Base-by-base conservation (phyloP, 768 basidiomycete genomes). In the Obba rivulosa region DNA sequence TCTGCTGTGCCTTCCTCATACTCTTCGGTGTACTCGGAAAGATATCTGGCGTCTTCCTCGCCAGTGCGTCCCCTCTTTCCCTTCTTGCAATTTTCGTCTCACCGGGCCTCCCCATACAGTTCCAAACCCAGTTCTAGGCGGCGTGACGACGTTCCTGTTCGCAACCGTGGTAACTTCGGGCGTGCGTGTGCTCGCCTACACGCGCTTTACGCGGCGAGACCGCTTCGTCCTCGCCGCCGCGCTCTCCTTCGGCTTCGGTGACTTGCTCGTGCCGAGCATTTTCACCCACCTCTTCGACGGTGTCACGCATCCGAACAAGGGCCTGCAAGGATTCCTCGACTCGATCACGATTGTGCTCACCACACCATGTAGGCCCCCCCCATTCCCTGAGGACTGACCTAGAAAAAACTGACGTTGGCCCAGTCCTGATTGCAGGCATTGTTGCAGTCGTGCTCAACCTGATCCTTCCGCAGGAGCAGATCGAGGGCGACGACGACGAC, bases 81-180 rank as follows among this genome's bases (percentile, higher is more conserved):
- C 16, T 22, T 8, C 4, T n/a, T 22, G 20, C 13, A 10, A 20
- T 42, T 8, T n/a, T 31, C 28, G 28, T 31, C 28, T 31, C 7
- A 31, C 28, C 5, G 7, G 7, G 7, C 23, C 7, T 16, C 3
- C 23, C 17, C 34, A 34, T 38, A 25, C 50, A 78, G 76, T 93
- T 50, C 91, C 90, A 1, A 83, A 85, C 58, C 72, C 89, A 0
- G 88, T 90, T 7, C 75, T 90, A 0, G 90, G 89, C 2, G 88
- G 89, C 2, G 87, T 92, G 3, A 93, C 88, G 10, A 91, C 89
- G 2, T 92, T 92, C 74, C 73, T 92, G 9, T 92, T 92, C 59
- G 83, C 86, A 0, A 81, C 74, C 35, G 88, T 92, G 23, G 74
- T 77, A 14, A 76, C 78, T 7, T 85, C 84, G 0, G 88, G 90